phyloP scores from a whole-genome alignment of 2,329 filamentous ascomycete species.

The Microcyclosporella mali region DNA sequence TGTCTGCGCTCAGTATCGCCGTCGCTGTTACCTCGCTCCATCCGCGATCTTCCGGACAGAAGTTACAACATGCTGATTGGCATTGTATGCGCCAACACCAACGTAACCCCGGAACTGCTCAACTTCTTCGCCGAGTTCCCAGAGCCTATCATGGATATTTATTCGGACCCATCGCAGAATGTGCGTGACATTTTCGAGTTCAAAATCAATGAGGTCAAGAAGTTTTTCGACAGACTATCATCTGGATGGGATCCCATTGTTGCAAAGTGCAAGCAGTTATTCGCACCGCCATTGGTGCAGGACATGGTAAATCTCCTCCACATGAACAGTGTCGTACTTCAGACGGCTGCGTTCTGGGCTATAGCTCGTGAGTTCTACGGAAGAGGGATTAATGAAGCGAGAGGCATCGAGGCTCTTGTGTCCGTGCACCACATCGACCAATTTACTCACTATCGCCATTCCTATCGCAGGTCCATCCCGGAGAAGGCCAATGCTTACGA shows the following conservation, averaged over 20 bases:
- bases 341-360: conserved; percentile 50
- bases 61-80: conserved; percentile 34
- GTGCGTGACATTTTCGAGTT: conserved; percentile 35
- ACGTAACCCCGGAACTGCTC: conserved; percentile 36
- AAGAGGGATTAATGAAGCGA: conserved; percentile 11
- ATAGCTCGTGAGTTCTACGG: conserved; percentile 44
- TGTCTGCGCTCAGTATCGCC: conserved; percentile 49
- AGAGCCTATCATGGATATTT: conserved; percentile 38
- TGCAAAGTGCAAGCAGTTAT: conserved; percentile 25
- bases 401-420: too few species aligned
- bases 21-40: conserved; percentile 32
- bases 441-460: conserved; percentile 10
- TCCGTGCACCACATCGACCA: conserved; percentile 21
- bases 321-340: conserved; percentile 48
- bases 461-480: conserved; percentile 7
- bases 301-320: conserved; percentile 48
- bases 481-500: conserved; percentile 14
- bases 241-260: conserved; percentile 17
- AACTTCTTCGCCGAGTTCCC: conserved; percentile 48
- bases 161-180: conserved; percentile 30
- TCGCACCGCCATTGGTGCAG: conserved; percentile 51
- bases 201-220: conserved; percentile 13
- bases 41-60: conserved; percentile 32
- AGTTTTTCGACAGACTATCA: conserved; percentile 23
- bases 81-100: conserved; percentile 43